Conservation (phyloP, 306 rosid species). For the Vicia faba region DNA sequence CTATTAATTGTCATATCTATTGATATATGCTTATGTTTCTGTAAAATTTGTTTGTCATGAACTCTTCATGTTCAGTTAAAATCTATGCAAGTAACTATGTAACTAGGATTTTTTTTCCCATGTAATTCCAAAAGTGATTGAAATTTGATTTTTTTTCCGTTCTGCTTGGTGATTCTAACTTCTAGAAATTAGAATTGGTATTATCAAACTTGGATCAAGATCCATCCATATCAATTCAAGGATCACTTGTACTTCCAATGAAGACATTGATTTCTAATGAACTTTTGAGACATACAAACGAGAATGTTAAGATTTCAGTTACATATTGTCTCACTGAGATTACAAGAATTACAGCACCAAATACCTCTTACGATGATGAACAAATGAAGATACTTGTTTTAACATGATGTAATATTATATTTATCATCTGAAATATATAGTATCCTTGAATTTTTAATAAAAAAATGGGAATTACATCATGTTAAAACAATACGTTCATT, state of each 20-base stretch:
- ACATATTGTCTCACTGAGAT: constrained; percentile 62
- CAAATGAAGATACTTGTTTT: constrained; percentile 61
- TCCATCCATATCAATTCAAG: constrained; percentile 48
- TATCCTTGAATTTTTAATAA: no score
- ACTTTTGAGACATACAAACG: constrained; percentile 56
- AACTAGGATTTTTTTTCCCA: no score
- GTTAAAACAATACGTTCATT: constrained; percentile 61
- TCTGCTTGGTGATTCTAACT: constrained; percentile 18
- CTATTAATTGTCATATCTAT: no score
- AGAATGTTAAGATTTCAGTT: constrained; percentile 55
- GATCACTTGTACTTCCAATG: constrained; percentile 60
- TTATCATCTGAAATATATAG: background rate
- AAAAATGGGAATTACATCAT: background rate
- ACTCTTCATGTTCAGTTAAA: background rate
- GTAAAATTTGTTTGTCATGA: constrained; percentile 18
- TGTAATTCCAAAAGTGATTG: background rate
- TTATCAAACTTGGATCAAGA: constrained; percentile 60
- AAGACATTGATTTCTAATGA: constrained; percentile 55
- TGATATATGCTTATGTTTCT: background rate
- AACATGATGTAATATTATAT: constrained; percentile 3
- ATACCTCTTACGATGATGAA: constrained; percentile 67
- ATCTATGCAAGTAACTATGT: no score
- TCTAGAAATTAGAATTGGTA: constrained; percentile 58
- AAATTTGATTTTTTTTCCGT: constrained; percentile 17
- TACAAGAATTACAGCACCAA: constrained; percentile 81